Evolutionary conservation across 2,329 filamentous ascomycete genomes (phyloP).

Genomic region (Xylariaceae sp.): DNA sequence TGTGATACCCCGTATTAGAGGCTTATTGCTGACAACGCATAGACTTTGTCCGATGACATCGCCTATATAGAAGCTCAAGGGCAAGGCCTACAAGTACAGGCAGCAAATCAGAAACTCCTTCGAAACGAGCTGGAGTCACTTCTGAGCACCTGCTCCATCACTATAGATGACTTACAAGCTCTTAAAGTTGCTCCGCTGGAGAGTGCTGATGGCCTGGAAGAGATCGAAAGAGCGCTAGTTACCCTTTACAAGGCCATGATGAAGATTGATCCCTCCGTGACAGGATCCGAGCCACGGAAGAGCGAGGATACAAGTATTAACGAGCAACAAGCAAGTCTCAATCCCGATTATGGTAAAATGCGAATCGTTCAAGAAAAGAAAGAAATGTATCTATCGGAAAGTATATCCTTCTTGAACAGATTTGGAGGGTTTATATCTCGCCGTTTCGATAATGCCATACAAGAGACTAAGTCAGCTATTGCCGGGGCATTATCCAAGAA

Average conservation of each 20-base stretch:
- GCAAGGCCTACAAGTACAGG: slow-evolving; percentile 95
- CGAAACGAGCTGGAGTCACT: slow-evolving; percentile 87
- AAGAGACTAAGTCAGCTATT: slow-evolving; percentile 70
- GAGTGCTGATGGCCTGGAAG: slow-evolving; percentile 70
- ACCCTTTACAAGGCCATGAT: slow-evolving; percentile 90
- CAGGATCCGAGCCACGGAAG: slow-evolving; percentile 56
- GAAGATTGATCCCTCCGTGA: slow-evolving; percentile 86
- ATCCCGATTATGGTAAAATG: slow-evolving; percentile 86
- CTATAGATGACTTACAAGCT: slow-evolving; percentile 73
- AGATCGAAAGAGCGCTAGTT: slow-evolving; percentile 78
- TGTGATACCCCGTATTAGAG: slow-evolving; percentile 27
- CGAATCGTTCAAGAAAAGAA: slow-evolving; percentile 93
- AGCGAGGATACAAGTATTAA: slow-evolving; percentile 54
- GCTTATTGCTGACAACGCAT: slow-evolving; percentile 34
- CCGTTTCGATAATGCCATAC: slow-evolving; percentile 77
- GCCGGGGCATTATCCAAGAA: slow-evolving; percentile 67
- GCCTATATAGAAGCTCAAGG: slow-evolving; percentile 97
- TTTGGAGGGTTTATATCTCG: slow-evolving; percentile 82
- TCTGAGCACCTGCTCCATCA: slow-evolving; percentile 91
- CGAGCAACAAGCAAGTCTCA: slow-evolving; percentile 59
- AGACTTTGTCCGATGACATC: slow-evolving; percentile 95
- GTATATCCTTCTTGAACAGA: slow-evolving; percentile 75
- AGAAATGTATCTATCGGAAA: slow-evolving; percentile 82
- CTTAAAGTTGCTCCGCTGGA: slow-evolving; percentile 77
- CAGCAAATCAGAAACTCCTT: slow-evolving; percentile 93